These are phyloP conservation scores for Eucalyptus paniculata DNA, from an alignment of 345 rosid genomes.

Conservation along the genomic window DNA sequence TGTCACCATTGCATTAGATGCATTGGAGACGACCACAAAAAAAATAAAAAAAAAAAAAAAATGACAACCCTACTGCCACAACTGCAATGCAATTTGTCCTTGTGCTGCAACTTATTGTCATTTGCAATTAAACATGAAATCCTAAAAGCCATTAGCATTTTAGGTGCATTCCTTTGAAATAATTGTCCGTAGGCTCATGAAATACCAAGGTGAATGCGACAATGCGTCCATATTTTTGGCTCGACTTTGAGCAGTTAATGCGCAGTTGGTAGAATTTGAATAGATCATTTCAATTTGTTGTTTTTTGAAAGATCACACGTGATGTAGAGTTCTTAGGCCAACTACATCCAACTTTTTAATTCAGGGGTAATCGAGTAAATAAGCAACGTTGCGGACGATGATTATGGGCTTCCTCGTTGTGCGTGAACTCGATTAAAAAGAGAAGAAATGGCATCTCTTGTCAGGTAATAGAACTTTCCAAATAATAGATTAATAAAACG, in stretches of 20 bases:
- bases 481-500: not conserved
- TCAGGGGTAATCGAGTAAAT: not conserved
- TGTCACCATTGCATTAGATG: not conserved
- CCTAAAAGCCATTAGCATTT: not conserved
- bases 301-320: not conserved
- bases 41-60: rapidly evolving
- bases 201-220: not conserved
- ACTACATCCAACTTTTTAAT: not conserved
- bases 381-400: not conserved
- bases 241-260: not conserved
- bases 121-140: not conserved
- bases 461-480: not conserved
- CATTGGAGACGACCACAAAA: not conserved
- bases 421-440: not conserved
- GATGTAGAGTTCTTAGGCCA: not conserved
- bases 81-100: not conserved
- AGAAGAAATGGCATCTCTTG: not conserved
- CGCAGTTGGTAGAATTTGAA: not conserved
- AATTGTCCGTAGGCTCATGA: not conserved
- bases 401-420: not conserved
- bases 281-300: not conserved
- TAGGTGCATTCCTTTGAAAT: not conserved
- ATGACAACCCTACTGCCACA: not conserved
- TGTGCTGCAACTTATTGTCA: not conserved
- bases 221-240: not conserved